Conservation (phyloP, 768 basidiomycete genomes). For the Trametes coccinea region DNA sequence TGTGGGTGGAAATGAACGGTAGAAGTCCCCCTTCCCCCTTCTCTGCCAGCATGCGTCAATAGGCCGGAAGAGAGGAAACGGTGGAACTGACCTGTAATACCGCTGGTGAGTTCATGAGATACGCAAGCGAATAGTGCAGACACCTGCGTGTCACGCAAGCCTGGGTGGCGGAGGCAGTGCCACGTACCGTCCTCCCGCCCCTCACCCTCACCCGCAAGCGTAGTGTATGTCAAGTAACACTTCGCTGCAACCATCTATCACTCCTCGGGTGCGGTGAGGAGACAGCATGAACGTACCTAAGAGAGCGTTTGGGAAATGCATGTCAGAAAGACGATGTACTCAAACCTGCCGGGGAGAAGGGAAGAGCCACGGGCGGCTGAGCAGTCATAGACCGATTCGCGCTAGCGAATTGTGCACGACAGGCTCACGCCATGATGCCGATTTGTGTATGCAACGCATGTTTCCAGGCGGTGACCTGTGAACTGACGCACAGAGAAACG, state of each 20-base stretch:
- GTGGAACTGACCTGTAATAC: background rate
- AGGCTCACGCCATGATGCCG: background rate
- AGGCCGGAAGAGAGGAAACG: background rate
- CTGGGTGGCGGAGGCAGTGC: background rate
- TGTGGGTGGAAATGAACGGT: conserved; percentile 12
- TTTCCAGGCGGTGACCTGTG: background rate
- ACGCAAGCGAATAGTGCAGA: background rate
- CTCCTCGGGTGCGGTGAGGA: background rate
- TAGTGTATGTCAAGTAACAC: background rate
- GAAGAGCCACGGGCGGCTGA: background rate
- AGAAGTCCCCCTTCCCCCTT: conserved; percentile 7
- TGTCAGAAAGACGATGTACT: background rate
- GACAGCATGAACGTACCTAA: background rate
- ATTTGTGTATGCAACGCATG: background rate
- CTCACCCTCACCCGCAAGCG: background rate
- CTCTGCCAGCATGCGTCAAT: conserved; percentile 10
- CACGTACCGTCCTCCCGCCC: background rate
- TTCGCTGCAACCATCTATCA: background rate
- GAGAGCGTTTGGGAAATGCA: background rate
- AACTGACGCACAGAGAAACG: background rate
- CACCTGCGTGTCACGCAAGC: background rate
- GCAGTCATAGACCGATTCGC: background rate
- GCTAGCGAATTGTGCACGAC: background rate
- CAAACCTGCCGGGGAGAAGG: background rate
- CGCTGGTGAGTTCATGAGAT: background rate